These are phyloP conservation scores for Discostella pseudostelligera DNA, from an alignment of 108 stramenopile genomes.

Conservation along the genomic window DNA sequence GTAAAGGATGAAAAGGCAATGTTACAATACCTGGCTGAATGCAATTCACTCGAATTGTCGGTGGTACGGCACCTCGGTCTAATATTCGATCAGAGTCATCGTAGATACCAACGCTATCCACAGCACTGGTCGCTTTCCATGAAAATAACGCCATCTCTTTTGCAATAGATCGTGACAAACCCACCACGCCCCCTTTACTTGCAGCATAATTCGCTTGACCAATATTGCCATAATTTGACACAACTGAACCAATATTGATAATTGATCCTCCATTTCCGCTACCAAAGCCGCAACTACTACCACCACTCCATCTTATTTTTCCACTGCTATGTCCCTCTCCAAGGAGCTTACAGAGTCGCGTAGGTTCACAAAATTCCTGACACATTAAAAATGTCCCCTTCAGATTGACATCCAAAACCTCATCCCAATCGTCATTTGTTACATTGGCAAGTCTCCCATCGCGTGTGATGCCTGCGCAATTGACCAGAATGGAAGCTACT, in stretches of 20 bases:
- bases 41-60: slow-evolving; percentile 64
- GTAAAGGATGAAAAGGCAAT: background rate
- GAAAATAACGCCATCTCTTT: slow-evolving; percentile 68
- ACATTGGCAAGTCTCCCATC: slow-evolving; percentile 57
- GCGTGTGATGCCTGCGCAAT: slow-evolving; percentile 79
- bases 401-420: slow-evolving; percentile 54
- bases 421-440: slow-evolving; percentile 47
- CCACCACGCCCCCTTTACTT: slow-evolving; percentile 79
- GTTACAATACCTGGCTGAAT: slow-evolving; percentile 55
- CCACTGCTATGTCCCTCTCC: background rate
- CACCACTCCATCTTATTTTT: no score
- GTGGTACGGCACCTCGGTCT: slow-evolving; percentile 3
- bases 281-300: no score
- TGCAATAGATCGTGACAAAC: slow-evolving; percentile 66
- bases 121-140: slow-evolving; percentile 15
- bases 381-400: slow-evolving; percentile 56
- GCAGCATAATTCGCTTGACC: slow-evolving; percentile 86
- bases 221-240: slow-evolving; percentile 67
- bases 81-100: background rate
- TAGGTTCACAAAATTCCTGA: slow-evolving; percentile 53
- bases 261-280: slow-evolving; percentile 47
- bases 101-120: background rate
- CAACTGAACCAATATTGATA: slow-evolving; percentile 76
- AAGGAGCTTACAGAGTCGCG: slow-evolving; percentile 26
- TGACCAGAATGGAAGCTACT: slow-evolving; percentile 61